Conservation (phyloP, 768 basidiomycete genomes). For the Russula dissimulans region DNA sequence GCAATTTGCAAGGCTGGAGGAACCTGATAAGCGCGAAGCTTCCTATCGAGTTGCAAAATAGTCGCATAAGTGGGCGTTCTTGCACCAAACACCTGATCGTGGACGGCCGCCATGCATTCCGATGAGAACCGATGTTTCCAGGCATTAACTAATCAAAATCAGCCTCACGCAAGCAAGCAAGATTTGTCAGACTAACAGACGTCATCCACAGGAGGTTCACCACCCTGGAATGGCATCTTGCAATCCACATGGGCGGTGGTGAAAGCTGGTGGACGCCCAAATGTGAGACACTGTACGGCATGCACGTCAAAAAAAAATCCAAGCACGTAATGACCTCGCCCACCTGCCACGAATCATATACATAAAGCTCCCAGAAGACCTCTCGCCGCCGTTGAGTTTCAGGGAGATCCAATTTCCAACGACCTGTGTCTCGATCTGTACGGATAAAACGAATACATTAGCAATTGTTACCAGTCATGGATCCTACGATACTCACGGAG, state of each 20-base stretch:
- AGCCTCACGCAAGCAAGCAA: slow-evolving; percentile 8
- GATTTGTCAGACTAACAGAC: slow-evolving; percentile 49
- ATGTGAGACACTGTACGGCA: slow-evolving; percentile 48
- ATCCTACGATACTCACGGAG: slow-evolving; percentile 42
- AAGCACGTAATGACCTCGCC: slow-evolving; percentile 6
- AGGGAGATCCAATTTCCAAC: slow-evolving; percentile 48
- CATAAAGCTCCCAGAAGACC: slow-evolving; percentile 54
- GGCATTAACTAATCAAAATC: slow-evolving; percentile 37
- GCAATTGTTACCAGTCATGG: background rate
- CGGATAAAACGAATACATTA: slow-evolving; percentile 6
- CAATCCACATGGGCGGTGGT: slow-evolving; percentile 28
- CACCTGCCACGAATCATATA: slow-evolving; percentile 66
- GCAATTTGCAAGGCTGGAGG: slow-evolving; percentile 56
- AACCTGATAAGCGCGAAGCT: slow-evolving; percentile 51
- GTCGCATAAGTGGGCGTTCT: slow-evolving; percentile 49
- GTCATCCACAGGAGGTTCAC: slow-evolving; percentile 38
- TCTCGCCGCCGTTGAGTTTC: slow-evolving; percentile 52
- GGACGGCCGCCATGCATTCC: slow-evolving; percentile 53
- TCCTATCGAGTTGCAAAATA: slow-evolving; percentile 57
- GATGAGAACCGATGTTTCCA: slow-evolving; percentile 65
- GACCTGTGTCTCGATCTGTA: slow-evolving; percentile 57
- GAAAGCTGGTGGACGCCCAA: slow-evolving; percentile 61
- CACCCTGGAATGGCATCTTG: slow-evolving; percentile 30
- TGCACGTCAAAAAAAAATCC: background rate
- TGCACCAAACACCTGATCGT: slow-evolving; percentile 61